These are phyloP conservation scores for Phytophthora capsici DNA, from an alignment of 352 stramenopile species.

Conservation along the genomic window DNA sequence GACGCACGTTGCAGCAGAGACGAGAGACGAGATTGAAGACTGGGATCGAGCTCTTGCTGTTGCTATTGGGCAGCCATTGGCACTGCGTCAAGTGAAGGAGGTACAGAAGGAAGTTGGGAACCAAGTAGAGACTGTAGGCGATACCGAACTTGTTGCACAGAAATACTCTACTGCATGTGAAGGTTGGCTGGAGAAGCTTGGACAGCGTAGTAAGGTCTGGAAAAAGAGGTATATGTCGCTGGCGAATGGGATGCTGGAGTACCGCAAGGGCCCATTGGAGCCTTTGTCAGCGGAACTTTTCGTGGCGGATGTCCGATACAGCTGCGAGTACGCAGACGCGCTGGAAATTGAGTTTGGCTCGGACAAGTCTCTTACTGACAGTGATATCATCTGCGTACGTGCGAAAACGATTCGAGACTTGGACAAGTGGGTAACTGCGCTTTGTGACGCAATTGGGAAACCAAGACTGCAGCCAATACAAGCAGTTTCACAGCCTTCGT, in stretches of 20 bases:
- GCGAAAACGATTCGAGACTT: constrained; percentile 51
- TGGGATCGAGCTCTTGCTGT: constrained; percentile 36
- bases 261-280: constrained; percentile 62
- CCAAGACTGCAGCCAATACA: constrained; percentile 12
- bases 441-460: constrained; percentile 55
- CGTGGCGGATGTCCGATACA: constrained; percentile 60
- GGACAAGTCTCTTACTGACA: constrained; percentile 37
- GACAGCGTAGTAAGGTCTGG: constrained; percentile 54
- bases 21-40: constrained; percentile 35
- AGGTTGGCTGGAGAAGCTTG: constrained; percentile 71
- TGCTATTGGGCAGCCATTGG: constrained; percentile 28
- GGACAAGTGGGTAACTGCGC: constrained; percentile 58
- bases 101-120: constrained; percentile 8
- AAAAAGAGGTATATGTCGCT: constrained; percentile 71
- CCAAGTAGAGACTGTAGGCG: constrained; percentile 16
- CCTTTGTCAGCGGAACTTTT: constrained; percentile 52
- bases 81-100: constrained; percentile 14
- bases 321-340: constrained; percentile 33
- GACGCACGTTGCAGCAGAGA: constrained; percentile 34
- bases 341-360: constrained; percentile 66
- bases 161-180: constrained; percentile 44
- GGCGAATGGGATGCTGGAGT: constrained; percentile 61
- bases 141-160: constrained; percentile 24
- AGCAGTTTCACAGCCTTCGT: not conserved
- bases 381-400: constrained; percentile 47